These are phyloP conservation scores for Cyberlindnera misumaiensis DNA, from an alignment of 805 yeast species.

Conservation along the genomic window DNA sequence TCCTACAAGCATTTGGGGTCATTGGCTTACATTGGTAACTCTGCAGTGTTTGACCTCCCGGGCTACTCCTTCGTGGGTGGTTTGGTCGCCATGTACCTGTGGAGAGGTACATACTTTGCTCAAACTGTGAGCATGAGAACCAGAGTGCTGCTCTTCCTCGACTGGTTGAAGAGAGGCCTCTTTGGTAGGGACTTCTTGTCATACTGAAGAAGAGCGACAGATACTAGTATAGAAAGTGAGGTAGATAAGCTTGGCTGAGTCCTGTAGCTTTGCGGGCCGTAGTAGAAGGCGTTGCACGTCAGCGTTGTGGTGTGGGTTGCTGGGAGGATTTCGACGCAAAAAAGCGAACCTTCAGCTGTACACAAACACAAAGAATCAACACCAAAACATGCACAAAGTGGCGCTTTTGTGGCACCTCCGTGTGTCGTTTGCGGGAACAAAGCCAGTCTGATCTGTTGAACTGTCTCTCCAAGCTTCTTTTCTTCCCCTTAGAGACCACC, in stretches of 20 bases:
- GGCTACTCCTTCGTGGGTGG: conserved; percentile 61
- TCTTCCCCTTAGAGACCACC: too few relatives aligned
- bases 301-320: too few relatives aligned
- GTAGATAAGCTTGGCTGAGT: too few relatives aligned
- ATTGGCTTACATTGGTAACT: conserved; percentile 62
- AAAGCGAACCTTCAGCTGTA: too few relatives aligned
- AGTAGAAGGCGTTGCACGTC: too few relatives aligned
- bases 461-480: too few relatives aligned
- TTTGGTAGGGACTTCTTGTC: conserved; percentile 42
- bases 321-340: too few relatives aligned
- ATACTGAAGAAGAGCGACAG: conserved; percentile 8
- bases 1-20: conserved; percentile 59
- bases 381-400: neutral
- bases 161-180: conserved; percentile 59
- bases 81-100: conserved; percentile 59
- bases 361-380: neutral
- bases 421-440: too few relatives aligned
- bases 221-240: too few relatives aligned
- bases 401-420: neutral
- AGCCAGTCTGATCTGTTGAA: too few relatives aligned
- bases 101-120: conserved; percentile 67
- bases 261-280: too few relatives aligned
- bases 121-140: conserved; percentile 61
- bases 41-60: conserved; percentile 63
- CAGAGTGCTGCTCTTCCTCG: conserved; percentile 56